phyloP scores from a whole-genome alignment of 148 eudicot genomes.

The Heliosperma pusillum region DNA sequence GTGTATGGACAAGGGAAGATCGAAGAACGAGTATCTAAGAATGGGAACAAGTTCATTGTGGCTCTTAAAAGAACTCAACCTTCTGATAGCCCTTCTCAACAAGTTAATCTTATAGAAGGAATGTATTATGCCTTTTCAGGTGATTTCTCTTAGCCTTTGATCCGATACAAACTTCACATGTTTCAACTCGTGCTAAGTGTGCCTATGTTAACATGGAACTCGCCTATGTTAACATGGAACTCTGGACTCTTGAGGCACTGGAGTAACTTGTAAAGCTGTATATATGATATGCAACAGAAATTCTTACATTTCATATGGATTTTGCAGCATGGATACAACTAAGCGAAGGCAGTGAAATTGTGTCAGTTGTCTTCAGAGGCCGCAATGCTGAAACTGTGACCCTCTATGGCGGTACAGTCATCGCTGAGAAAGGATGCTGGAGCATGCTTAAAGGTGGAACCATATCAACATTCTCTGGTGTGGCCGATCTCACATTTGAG shows the following conservation, averaged over 20 bases:
- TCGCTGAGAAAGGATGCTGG: conserved; percentile 67
- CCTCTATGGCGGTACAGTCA: conserved; percentile 40
- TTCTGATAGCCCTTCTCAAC: conserved; percentile 46
- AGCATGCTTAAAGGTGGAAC: conserved; percentile 70
- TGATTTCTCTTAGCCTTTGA: not conserved
- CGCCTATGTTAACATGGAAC: no score
- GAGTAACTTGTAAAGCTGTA: no score
- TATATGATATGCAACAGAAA: not conserved
- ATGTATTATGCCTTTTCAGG: conserved; percentile 54
- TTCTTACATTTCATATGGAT: not conserved
- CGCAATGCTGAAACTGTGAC: conserved; percentile 15
- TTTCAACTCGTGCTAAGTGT: no score
- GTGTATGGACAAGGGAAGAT: conserved; percentile 37
- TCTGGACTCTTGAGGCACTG: no score
- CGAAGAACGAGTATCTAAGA: conserved; percentile 23
- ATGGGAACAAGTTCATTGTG: conserved; percentile 42
- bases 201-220: no score
- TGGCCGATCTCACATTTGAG: conserved; percentile 34
- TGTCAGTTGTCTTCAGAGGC: conserved; percentile 28
- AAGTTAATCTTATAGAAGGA: conserved; percentile 33
- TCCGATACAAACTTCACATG: not conserved
- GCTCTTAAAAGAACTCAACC: conserved; percentile 40
- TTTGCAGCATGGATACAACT: conserved; percentile 60
- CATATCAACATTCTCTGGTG: conserved; percentile 27
- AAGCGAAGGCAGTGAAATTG: conserved; percentile 39